Percentiles rank a stretch among this genome's conserved stretches.
phyloP scores from a whole-genome alignment of 441 rosid species.

The Syzygium malaccense region DNA sequence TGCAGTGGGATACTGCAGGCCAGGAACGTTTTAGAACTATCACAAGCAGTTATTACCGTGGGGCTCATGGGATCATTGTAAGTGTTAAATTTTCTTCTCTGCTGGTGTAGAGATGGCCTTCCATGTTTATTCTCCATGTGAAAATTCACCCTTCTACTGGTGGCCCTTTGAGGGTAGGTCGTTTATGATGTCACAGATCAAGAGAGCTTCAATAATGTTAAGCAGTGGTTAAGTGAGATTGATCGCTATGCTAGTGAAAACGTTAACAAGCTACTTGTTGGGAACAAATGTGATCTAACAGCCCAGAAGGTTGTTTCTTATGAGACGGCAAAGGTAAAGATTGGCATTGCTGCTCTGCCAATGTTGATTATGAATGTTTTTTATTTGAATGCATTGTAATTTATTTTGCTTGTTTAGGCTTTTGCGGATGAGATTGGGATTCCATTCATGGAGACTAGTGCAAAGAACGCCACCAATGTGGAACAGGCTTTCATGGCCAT shows the following conservation, averaged over 20 bases:
- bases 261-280: slow-evolving; percentile 57
- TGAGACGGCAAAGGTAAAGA: slow-evolving; percentile 52
- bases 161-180: slow-evolving; percentile 25
- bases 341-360: background rate
- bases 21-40: slow-evolving; percentile 70
- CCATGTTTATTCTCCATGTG: background rate
- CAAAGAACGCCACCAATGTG: slow-evolving; percentile 45
- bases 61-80: slow-evolving; percentile 69
- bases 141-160: background rate
- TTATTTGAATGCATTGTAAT: background rate
- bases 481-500: slow-evolving; percentile 60
- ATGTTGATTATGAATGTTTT: background rate
- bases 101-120: background rate
- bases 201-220: slow-evolving; percentile 59
- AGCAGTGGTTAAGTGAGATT: slow-evolving; percentile 59
- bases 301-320: slow-evolving; percentile 42
- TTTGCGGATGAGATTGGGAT: slow-evolving; percentile 57
- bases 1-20: slow-evolving; percentile 79
- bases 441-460: slow-evolving; percentile 65
- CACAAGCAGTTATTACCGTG: slow-evolving; percentile 71
- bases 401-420: slow-evolving; percentile 16
- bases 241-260: slow-evolving; percentile 52
- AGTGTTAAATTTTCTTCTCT: slow-evolving; percentile 4
- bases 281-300: slow-evolving; percentile 54
- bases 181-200: slow-evolving; percentile 63